Base-by-base conservation (phyloP, 2,329 filamentous ascomycete species). In the Fusarium solani-melongenae region DNA sequence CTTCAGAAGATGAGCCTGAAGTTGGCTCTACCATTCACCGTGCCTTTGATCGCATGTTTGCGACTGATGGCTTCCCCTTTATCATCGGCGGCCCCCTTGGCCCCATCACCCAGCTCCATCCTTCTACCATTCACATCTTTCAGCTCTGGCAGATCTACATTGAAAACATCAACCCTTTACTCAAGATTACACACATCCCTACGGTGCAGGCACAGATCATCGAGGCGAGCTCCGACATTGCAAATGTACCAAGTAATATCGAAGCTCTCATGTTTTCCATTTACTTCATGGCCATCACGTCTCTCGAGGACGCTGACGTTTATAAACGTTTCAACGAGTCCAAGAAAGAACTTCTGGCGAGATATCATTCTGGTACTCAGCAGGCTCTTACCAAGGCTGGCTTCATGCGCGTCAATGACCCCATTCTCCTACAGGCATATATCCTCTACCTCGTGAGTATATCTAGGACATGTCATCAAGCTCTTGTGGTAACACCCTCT, bases 121-220 rank as follows among this genome's bases (percentile, higher is more conserved):
- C 90, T 11, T 79, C 86, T 2, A 83, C 87, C 27, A 87, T 91
- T 22, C 88, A 91, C 66, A 90, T 91, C 62, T 88, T 92, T 67
- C 87, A 89, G 72, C 83, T 92, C 20, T 94, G 92, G 92, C 91
- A 93, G 80, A 86, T 89, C 17, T 94, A 92, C 77, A 86, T 93
- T 46, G 88, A 90, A 71, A 93, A 93, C 75, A 89, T 93, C 73
- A 91, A 93, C 73, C 91, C 92, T 0, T 79, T 94, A 7, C 84
- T 93, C 55, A 93, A 93, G 76, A 85, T 93, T 64, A 91, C 90
- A 0, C 92, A 94, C 76, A 88, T 89, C 0, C 91, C 91, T 1
- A 92, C 88, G 1, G 82, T 93, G 1, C 91, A 93, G 77, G 84
- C 83, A n/a, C 87, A 88, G 61, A 87, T 94, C 41, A 88, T 93